phyloP scores from a whole-genome alignment of 192 early-diverging fungal species.

The Chytriomyces sp. region DNA sequence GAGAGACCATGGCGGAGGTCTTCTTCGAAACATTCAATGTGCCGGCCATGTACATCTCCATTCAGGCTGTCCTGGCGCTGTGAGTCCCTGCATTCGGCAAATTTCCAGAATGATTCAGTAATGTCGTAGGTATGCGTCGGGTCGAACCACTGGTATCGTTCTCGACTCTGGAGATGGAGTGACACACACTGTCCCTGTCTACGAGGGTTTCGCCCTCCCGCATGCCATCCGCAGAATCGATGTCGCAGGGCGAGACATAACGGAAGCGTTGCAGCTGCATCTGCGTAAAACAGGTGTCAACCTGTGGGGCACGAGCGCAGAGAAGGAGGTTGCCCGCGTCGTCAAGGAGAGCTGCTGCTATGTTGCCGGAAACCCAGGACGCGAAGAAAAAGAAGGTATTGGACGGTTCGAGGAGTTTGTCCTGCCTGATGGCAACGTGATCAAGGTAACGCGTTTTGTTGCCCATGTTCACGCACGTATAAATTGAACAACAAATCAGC shows the following conservation, averaged over 20 bases:
- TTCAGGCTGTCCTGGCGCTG: constrained; percentile 96
- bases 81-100: too few species aligned
- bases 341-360: constrained; percentile 98
- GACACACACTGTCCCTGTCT: constrained; percentile 91
- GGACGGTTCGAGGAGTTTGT: constrained; percentile 77
- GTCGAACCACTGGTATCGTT: constrained; percentile 95
- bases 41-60: constrained; percentile 93
- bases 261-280: constrained; percentile 87
- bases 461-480: too few species aligned
- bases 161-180: constrained; percentile 97
- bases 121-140: constrained; percentile 81
- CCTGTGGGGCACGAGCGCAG: constrained; percentile 85
- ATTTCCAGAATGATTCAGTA: too few species aligned
- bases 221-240: constrained; percentile 93
- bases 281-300: constrained; percentile 87
- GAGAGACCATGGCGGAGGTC: constrained; percentile 92
- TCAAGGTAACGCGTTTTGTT: constrained; percentile 65
- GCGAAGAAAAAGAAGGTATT: constrained; percentile 90
- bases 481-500: constrained; percentile 42
- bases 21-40: constrained; percentile 99
- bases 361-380: constrained; percentile 81
- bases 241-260: constrained; percentile 91
- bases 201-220: constrained; percentile 94
- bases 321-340: constrained; percentile 91
- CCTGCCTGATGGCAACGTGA: constrained; percentile 78